phyloP scores from a whole-genome alignment of 2,329 filamentous ascomycete species.

The Camillea tinctor region DNA sequence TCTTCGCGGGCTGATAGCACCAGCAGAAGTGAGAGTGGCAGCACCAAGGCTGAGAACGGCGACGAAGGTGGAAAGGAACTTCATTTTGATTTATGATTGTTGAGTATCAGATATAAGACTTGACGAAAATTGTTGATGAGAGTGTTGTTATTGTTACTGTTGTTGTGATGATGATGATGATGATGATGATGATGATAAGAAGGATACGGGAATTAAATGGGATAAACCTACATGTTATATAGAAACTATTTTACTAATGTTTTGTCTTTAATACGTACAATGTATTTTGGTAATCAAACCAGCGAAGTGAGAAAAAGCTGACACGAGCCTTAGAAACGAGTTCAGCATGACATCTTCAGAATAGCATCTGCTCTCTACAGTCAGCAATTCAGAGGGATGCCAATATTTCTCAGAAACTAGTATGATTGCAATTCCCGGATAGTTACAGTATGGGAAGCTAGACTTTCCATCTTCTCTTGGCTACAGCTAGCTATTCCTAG shows the following conservation, averaged over 20 bases:
- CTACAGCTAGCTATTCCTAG: neutral
- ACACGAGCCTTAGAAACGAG: neutral
- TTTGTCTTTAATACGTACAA: neutral
- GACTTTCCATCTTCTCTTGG: neutral
- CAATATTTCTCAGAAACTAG: no score
- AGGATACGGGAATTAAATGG: neutral
- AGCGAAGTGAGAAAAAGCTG: neutral
- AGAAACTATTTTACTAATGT: neutral
- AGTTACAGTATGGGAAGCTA: no score
- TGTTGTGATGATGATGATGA: neutral
- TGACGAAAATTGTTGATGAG: neutral
- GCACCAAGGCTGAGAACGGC: neutral
- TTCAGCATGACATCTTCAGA: neutral
- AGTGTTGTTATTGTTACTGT: neutral
- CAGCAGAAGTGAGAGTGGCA: neutral
- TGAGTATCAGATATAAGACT: neutral
- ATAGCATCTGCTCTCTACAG: neutral
- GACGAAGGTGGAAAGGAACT: neutral
- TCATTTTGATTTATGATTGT: neutral
- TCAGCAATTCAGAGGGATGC: neutral
- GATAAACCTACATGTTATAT: neutral
- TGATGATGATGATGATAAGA: neutral
- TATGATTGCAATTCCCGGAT: no score
- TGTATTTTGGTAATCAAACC: neutral
- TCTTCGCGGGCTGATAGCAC: neutral